Evolutionary conservation across 2,329 filamentous ascomycete genomes (phyloP).

Genomic region (Thielaviopsis ethacetica): DNA sequence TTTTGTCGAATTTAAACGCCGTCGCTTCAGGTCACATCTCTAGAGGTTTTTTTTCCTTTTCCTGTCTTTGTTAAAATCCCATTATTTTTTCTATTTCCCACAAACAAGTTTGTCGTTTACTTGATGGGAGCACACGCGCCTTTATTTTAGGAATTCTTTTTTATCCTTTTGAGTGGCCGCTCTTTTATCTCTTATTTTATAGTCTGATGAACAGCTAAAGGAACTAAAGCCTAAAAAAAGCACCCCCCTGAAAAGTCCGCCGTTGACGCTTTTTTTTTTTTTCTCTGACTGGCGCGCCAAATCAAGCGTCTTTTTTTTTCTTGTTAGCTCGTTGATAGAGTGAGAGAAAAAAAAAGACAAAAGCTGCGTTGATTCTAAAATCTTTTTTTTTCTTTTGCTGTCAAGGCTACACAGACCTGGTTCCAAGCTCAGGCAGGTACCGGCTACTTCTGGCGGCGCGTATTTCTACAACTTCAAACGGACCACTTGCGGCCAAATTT

Average conservation of each 20-base stretch:
- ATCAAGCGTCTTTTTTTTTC: no score
- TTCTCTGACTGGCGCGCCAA: no score
- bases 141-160: not conserved
- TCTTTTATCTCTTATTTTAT: not conserved
- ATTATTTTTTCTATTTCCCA: not conserved
- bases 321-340: not conserved
- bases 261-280: no score
- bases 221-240: no score
- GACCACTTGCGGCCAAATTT: not conserved
- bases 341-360: not conserved
- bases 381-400: no score
- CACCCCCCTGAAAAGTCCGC: no score
- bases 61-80: not conserved
- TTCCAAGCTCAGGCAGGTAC: not conserved
- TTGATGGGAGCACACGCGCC: not conserved
- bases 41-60: not conserved
- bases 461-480: not conserved
- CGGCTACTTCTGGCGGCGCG: not conserved
- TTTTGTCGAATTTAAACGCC: not conserved
- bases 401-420: not conserved
- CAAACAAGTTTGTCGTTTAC: not conserved
- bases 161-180: not conserved
- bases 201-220: no score
- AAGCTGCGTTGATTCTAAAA: not conserved
- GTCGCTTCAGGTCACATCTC: not conserved